Evolutionary conservation across 805 yeast species (phyloP), one percentile per base, ranked within the genome.

Genomic region (Tetrapisispora phaffii): DNA sequence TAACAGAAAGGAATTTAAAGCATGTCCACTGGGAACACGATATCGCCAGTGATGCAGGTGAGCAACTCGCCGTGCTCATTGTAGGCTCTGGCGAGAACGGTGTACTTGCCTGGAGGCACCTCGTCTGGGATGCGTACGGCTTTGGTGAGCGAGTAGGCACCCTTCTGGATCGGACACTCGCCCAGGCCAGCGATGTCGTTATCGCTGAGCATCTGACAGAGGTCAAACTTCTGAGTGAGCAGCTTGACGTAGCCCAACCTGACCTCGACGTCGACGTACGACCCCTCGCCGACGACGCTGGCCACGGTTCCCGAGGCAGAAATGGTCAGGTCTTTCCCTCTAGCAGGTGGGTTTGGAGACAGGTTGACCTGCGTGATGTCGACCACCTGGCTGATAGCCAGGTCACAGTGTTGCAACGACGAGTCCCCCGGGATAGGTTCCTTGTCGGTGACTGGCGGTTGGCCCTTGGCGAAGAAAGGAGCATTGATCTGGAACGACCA

Each of bases 91-190:
- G 97, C 97, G 43, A 74, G 70, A 23, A 90, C 95, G 26, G 77
- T 69, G 69, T 93, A 93, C 60, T 76, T 82, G 34, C 98, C 98
- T 20, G 97, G 96, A 47, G 98, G 98, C 28, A 90, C 95, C 63
- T 87, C 93, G 15, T 73, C 71, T 16, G 98, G 98, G 46, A 93
- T 77, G 57, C 81, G 89, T 22, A 93, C 94, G 38, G 70, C 66
- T 63, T 88, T 88, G 22, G 73, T 62, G 44, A 93, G 68, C 12
- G 28, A 33, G 55, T 86, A 82, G 41, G 66, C 62, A 12, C 97
- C 98, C 51, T 76, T 69, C 41, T 70, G 61, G 35, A 93, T 66
- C 1, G 98, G 98, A 63, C 98, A 93, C 47, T 75, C 73, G 7
- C 41, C 41, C 70, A 88, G 67, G 7, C 59, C 66, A 3, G 51